Evolutionary conservation across 441 rosid genomes (phyloP).

Genomic region (Theobroma grandiflorum): DNA sequence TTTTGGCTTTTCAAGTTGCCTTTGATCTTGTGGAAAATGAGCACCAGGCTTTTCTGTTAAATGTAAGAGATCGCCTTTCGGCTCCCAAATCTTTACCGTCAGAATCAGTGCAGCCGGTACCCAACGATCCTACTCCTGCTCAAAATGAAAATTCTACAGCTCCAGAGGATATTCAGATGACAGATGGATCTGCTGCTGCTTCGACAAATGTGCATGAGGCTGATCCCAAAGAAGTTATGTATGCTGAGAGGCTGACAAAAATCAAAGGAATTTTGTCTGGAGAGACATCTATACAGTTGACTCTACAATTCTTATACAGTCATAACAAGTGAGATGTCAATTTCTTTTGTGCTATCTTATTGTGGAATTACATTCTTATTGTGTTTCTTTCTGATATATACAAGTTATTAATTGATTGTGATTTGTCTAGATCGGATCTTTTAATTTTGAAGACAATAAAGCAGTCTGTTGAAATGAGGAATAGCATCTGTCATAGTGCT

Average conservation of each 20-base stretch:
- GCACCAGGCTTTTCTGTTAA: constrained; percentile 95
- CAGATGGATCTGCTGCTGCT: constrained; percentile 68
- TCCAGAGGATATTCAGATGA: constrained; percentile 77
- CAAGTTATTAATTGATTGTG: constrained; percentile 11
- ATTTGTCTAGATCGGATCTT: constrained; percentile 75
- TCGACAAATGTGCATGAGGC: constrained; percentile 44
- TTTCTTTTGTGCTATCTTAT: constrained; percentile 18
- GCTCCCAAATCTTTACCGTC: constrained; percentile 62
- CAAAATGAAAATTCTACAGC: constrained; percentile 61
- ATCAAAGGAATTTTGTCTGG: constrained; percentile 92
- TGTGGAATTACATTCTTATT: not conserved
- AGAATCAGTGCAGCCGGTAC: constrained; percentile 57
- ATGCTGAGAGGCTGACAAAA: constrained; percentile 86
- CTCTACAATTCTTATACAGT: constrained; percentile 89
- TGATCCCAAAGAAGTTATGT: constrained; percentile 68
- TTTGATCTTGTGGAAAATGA: constrained; percentile 98
- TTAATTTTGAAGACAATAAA: constrained; percentile 92
- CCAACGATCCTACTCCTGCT: constrained; percentile 51
- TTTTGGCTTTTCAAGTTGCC: constrained; percentile 89
- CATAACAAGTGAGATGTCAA: constrained; percentile 80
- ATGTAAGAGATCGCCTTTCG: constrained; percentile 84
- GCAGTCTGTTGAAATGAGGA: constrained; percentile 97
- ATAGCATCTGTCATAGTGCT: constrained; percentile 98
- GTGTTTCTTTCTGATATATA: not conserved
- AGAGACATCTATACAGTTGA: constrained; percentile 91